A percentile compares a stretch with the other conserved stretches of the same genome.
Conservation (phyloP, 441 rosid species). For the Pelargonium myrrhifolium region DNA sequence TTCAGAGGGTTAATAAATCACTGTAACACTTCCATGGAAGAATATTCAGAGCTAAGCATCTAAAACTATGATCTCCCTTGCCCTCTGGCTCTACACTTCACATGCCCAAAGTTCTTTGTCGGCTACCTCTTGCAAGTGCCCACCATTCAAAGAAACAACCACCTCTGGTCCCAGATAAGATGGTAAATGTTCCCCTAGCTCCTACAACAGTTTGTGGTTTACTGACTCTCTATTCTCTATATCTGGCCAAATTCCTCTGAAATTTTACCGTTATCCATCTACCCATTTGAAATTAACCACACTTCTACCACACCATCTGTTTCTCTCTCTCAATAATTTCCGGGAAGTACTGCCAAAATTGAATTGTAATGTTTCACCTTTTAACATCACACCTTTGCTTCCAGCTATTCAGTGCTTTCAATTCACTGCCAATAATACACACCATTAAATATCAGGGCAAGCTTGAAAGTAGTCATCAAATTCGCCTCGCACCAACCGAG, state of each 20-base stretch:
- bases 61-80: not conserved
- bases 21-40: not conserved
- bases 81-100: conserved; percentile 5
- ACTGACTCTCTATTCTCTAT: conserved; percentile 2
- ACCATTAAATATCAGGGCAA: conserved; percentile 23
- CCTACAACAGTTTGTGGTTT: conserved; percentile 14
- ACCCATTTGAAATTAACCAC: conserved; percentile 9
- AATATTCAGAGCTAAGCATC: too few relatives aligned
- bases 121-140: conserved; percentile 1
- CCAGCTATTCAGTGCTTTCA: conserved; percentile 33
- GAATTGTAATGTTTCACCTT: conserved; percentile 21
- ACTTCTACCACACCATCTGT: not conserved
- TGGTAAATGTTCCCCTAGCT: conserved; percentile 14
- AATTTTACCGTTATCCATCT: conserved; percentile 12
- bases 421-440: conserved; percentile 8
- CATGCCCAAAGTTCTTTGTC: not conserved
- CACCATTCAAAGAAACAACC: conserved; percentile 7
- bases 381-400: conserved; percentile 22
- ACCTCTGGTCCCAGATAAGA: not conserved
- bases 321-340: conserved; percentile 26
- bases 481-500: conserved; percentile 22
- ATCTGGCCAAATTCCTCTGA: conserved; percentile 16
- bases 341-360: conserved; percentile 19
- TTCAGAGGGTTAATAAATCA: conserved; percentile 5
- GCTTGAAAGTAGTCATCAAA: conserved; percentile 29